Base-by-base conservation (phyloP, 73 alveolate genomes). In the Paramecium octaurelia region DNA sequence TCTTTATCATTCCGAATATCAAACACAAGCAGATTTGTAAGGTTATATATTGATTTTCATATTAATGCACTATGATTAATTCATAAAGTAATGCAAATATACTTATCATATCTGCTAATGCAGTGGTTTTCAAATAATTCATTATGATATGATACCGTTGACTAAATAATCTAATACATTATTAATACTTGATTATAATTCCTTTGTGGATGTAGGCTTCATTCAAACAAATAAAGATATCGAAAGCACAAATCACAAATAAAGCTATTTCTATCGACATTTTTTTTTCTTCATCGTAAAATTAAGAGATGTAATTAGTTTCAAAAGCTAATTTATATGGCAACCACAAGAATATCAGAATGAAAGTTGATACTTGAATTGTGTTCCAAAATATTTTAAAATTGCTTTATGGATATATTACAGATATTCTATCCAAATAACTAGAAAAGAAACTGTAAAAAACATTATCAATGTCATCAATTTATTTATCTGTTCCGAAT, bases 371-470 rank as follows among this genome's bases (percentile, higher is more conserved):
- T 18, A 80, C 29, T 18, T 14, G n/a, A 10, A 80, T 8, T 8
- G 57, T 24, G 21, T 80, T 80, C 91, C 91, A 80, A 44, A 80
- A 14, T 46, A 80, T 80, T 80, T 80, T 80, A 35, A 80, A 80
- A 35, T 46, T 80, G 38, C 91, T 80, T 35, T 80, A 80, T 14
- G 91, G 91, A 6, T 80, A 46, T 14, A 80, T 80, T 4, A 80
- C 87, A 35, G 60, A 31, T 16, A 34, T 31, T 43, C 27, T 48
- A 23, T 80, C 91, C 14, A 80, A 42, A 42, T 80, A 80, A 31
- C 57, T 40, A 4, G 91, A 42, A 14, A 80, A 44, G 91, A 80
- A 80, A 18, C 57, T 80, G 57, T 43, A 80, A 46, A 80, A 24
- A 43, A 48, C n/a, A 42, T 80, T 80, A 80, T 80, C 73, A 44